Conservation (phyloP, 148 eudicot genomes). For the Hydrangea macrophylla region DNA sequence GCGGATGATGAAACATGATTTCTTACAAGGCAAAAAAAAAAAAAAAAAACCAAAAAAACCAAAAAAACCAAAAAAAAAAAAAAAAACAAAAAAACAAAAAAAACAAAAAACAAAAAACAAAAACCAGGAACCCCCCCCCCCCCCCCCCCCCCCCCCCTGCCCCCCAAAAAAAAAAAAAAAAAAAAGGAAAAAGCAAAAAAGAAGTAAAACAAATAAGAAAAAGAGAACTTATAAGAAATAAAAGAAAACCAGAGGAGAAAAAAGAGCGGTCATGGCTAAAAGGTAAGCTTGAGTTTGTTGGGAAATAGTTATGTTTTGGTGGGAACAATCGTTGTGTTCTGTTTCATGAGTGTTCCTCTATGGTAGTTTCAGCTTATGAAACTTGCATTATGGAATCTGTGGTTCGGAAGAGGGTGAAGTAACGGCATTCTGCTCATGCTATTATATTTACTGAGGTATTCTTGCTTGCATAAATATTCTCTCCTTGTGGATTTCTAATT, state of each 20-base stretch:
- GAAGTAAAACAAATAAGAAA: too few species aligned
- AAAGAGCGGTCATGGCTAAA: not conserved
- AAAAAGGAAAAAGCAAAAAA: too few species aligned
- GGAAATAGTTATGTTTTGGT: conserved; percentile 12
- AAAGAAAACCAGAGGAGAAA: not conserved
- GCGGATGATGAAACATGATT: not conserved
- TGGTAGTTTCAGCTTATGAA: conserved; percentile 13
- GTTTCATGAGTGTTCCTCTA: not conserved
- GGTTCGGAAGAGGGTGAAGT: not conserved
- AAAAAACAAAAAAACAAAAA: conserved; percentile 3
- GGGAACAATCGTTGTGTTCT: not conserved
- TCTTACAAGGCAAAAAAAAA: conserved; percentile 1
- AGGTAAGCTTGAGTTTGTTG: conserved; percentile 14
- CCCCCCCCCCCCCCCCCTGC: too few species aligned
- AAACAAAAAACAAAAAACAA: too few species aligned
- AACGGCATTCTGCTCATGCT: not conserved
- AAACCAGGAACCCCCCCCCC: too few species aligned
- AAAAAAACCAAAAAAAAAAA: not conserved
- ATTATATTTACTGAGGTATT: not conserved
- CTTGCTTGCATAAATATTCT: conserved; percentile 6
- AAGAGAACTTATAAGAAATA: too few species aligned
- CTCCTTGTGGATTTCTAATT: too few species aligned
- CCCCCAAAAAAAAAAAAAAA: too few species aligned
- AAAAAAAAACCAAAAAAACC: not conserved
- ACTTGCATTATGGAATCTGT: not conserved